A percentile compares a stretch with the other conserved stretches of the same genome.
Evolutionary conservation across 768 basidiomycete genomes (phyloP).

Genomic region (Amanita fuliginea): DNA sequence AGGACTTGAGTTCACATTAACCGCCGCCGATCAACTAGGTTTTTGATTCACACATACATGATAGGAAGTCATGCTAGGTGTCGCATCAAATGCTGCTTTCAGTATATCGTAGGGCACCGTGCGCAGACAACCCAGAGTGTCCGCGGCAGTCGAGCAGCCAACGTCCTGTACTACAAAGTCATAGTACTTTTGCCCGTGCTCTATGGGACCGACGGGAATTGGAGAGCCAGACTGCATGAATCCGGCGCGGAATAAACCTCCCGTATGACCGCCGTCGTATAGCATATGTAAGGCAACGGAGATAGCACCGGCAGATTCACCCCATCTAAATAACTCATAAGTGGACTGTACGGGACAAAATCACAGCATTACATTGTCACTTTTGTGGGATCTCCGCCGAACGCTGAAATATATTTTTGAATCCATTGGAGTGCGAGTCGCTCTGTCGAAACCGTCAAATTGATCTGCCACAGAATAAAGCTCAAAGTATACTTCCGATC

Average conservation of each 20-base stretch:
- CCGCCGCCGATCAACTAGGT: slow-evolving; percentile 9
- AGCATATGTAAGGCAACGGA: slow-evolving; percentile 41
- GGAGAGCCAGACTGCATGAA: slow-evolving; percentile 43
- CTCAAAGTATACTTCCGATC: slow-evolving; percentile 34
- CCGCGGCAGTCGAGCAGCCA: slow-evolving; percentile 13
- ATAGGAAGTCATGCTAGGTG: slow-evolving; percentile 23
- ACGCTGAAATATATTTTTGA: slow-evolving; percentile 49
- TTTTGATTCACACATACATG: slow-evolving; percentile 17
- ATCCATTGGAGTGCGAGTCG: slow-evolving; percentile 53
- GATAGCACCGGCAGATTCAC: slow-evolving; percentile 39
- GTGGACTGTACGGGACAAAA: not conserved
- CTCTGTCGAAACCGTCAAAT: slow-evolving; percentile 20
- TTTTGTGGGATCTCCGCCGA: slow-evolving; percentile 55
- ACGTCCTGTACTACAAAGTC: slow-evolving; percentile 27
- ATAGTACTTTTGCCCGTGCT: slow-evolving; percentile 32
- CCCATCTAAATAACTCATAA: slow-evolving; percentile 19
- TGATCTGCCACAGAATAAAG: not conserved
- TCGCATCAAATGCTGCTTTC: slow-evolving; percentile 18
- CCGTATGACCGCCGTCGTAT: slow-evolving; percentile 30
- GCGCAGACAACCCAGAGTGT: slow-evolving; percentile 27
- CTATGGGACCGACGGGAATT: slow-evolving; percentile 30
- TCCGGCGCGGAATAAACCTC: slow-evolving; percentile 29
- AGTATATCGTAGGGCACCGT: slow-evolving; percentile 19
- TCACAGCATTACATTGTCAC: slow-evolving; percentile 35
- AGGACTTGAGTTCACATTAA: slow-evolving; percentile 15